These are phyloP conservation scores for Monosporascus sp. DNA, from an alignment of 2,329 filamentous ascomycete genomes.

Conservation along the genomic window DNA sequence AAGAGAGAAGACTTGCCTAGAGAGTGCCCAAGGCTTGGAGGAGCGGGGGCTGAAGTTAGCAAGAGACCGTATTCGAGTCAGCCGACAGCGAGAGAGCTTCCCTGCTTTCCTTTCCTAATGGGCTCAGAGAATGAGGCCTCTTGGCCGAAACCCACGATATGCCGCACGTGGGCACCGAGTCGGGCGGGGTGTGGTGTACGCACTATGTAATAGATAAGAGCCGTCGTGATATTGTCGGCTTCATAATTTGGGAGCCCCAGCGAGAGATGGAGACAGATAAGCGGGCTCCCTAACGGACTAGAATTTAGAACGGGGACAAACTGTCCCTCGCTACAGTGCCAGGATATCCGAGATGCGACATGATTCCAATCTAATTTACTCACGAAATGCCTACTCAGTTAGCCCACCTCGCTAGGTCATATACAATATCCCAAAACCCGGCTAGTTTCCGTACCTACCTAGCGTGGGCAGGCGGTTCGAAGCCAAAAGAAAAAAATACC, in stretches of 20 bases:
- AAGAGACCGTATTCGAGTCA: neutral
- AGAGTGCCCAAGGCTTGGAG: neutral
- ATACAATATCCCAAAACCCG: too few species aligned
- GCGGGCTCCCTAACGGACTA: conserved; percentile 18
- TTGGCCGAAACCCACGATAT: conserved; percentile 16
- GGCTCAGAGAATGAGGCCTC: conserved; percentile 1
- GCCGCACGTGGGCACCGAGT: conserved; percentile 21
- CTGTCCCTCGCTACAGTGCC: conserved; percentile 7
- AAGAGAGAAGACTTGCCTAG: neutral
- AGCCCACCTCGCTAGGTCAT: neutral
- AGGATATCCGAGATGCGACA: neutral
- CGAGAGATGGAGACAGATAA: conserved; percentile 14
- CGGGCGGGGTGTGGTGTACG: conserved; percentile 13
- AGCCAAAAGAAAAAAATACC: neutral
- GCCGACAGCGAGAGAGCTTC: neutral
- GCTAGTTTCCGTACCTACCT: too few species aligned
- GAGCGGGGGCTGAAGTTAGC: neutral
- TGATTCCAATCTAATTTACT: neutral
- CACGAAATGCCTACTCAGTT: neutral
- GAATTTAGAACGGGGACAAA: conserved; percentile 18
- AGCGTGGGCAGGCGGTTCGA: too few species aligned
- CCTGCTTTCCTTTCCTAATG: neutral
- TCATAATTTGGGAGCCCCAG: conserved; percentile 6
- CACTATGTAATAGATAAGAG: conserved; percentile 20
- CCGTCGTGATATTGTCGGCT: conserved; percentile 7